Percentiles rank a stretch among this genome's conserved stretches.
These are phyloP conservation scores for Xylaria nigripes DNA, from an alignment of 495 filamentous ascomycete genomes.

Conservation along the genomic window DNA sequence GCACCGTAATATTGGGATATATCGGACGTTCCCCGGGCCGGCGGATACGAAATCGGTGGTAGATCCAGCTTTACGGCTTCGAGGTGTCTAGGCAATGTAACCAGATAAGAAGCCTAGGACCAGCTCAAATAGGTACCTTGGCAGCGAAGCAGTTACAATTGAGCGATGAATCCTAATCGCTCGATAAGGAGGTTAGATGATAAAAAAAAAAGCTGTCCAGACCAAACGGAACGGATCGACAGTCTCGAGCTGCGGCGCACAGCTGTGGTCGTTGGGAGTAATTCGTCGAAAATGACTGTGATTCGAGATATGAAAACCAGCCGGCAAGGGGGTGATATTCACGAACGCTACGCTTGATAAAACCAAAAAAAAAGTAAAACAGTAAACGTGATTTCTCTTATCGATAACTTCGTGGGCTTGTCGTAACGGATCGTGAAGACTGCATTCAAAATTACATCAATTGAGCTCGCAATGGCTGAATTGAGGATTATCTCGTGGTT, in stretches of 20 bases:
- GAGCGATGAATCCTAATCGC: background rate
- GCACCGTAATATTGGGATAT: conserved; percentile 62
- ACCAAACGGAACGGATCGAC: background rate
- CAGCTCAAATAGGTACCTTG: background rate
- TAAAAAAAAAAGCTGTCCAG: background rate
- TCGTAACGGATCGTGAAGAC: conserved; percentile 21
- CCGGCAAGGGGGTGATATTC: background rate
- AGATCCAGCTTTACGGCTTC: conserved; percentile 98
- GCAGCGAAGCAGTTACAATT: background rate
- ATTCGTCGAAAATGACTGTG: background rate
- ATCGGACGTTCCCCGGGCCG: conserved; percentile 79
- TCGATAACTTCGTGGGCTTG: conserved; percentile 14
- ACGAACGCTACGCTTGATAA: background rate
- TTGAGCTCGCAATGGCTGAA: conserved; percentile 13
- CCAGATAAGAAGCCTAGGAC: background rate
- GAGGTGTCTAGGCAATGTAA: conserved; percentile 12
- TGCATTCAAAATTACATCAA: conserved; percentile 15
- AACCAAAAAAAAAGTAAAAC: conserved; percentile 7
- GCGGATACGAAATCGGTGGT: conserved; percentile 84
- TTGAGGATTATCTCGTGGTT: conserved; percentile 6
- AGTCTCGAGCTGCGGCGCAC: background rate
- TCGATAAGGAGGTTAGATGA: background rate
- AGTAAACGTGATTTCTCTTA: conserved; percentile 4
- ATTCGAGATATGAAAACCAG: background rate
- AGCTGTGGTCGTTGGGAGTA: background rate